These are phyloP conservation scores for Physcomitrellopsis africana DNA, from an alignment of 225 moss, liverwort and hornwort genomes.

Conservation along the genomic window DNA sequence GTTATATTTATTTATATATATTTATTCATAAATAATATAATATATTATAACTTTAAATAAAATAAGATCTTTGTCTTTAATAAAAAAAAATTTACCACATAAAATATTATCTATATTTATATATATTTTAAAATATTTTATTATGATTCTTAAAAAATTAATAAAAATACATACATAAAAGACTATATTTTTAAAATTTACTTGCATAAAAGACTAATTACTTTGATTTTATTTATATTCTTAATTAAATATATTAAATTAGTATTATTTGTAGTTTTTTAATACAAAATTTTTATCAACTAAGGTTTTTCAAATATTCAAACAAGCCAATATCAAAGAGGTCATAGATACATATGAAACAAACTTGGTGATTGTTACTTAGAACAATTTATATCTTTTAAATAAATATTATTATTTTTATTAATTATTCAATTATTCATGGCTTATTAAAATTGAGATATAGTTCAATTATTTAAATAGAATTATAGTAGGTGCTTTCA, in stretches of 20 bases:
- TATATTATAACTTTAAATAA: too few species aligned
- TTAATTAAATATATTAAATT: conserved; percentile 9
- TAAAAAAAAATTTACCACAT: too few species aligned
- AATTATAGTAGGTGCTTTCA: too few species aligned
- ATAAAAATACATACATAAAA: too few species aligned
- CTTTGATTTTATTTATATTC: conserved; percentile 1
- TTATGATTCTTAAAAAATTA: too few species aligned
- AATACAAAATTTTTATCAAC: conserved; percentile 79
- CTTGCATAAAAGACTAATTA: too few species aligned
- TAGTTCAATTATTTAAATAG: neutral
- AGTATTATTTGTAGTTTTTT: conserved; percentile 1
- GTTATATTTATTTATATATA: too few species aligned
- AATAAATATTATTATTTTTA: neutral
- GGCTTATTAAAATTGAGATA: neutral
- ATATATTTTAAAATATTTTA: too few species aligned
- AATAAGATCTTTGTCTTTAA: too few species aligned
- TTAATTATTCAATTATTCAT: neutral
- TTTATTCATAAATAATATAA: too few species aligned
- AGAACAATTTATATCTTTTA: neutral
- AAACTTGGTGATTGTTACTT: neutral
- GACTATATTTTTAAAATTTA: too few species aligned
- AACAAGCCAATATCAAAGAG: conserved; percentile 80
- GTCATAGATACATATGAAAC: neutral
- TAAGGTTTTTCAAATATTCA: conserved; percentile 90
- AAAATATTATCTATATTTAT: too few species aligned